These are phyloP conservation scores for Naganishia sp. DNA, from an alignment of 1,284 basidiomycete species.

Conservation along the genomic window DNA sequence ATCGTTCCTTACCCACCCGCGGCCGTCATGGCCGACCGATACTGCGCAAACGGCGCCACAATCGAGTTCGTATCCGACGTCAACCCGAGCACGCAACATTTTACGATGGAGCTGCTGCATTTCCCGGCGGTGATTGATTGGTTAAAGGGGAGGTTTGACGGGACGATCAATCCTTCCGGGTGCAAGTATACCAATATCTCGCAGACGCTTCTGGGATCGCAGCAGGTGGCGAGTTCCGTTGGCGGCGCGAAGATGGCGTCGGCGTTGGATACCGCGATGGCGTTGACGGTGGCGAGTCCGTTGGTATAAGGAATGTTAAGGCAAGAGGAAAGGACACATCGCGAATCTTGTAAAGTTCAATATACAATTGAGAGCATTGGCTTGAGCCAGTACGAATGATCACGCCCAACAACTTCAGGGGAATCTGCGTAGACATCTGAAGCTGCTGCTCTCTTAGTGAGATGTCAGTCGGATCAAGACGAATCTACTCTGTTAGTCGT, in stretches of 20 bases:
- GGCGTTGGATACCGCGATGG: conserved; percentile 6
- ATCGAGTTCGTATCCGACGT: conserved; percentile 24
- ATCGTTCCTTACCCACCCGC: conserved; percentile 19
- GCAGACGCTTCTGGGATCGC: conserved; percentile 13
- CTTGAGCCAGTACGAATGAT: too few species aligned
- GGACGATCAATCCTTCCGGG: conserved; percentile 19
- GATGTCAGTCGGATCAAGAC: too few species aligned
- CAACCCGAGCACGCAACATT: conserved; percentile 16
- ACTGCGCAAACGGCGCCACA: conserved; percentile 20
- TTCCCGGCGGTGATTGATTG: conserved; percentile 18
- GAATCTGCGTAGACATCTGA: too few species aligned
- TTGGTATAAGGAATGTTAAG: background rate
- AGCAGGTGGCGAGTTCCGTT: conserved; percentile 22
- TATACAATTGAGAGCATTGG: too few species aligned
- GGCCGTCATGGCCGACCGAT: conserved; percentile 13
- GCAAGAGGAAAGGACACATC: too few species aligned
- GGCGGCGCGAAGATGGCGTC: conserved; percentile 11
- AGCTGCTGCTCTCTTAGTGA: too few species aligned
- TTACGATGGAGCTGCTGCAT: conserved; percentile 21
- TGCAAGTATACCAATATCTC: conserved; percentile 24
- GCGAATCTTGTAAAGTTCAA: too few species aligned
- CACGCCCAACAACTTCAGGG: too few species aligned
- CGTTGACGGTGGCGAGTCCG: conserved; percentile 4
- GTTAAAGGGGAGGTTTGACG: conserved; percentile 20
- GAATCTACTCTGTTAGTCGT: too few species aligned